Evolutionary conservation across 345 rosid species (phyloP).

Genomic region (Sapria himalayana): DNA sequence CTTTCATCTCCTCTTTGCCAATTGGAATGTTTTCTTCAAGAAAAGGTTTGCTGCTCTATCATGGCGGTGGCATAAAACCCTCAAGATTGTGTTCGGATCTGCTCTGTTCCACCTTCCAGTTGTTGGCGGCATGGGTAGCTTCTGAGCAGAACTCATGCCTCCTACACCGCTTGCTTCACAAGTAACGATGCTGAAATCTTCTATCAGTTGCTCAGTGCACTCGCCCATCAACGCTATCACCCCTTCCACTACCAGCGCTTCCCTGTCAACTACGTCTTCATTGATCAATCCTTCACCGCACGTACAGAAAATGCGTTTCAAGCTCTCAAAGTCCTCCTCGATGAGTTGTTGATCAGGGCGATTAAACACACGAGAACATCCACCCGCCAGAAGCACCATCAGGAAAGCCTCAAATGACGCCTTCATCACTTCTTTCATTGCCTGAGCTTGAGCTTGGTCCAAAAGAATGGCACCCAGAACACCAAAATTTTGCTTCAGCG

Average conservation of each 20-base stretch:
- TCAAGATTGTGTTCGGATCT: constrained; percentile 63
- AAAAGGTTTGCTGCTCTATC: constrained; percentile 46
- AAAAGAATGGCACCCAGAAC: constrained; percentile 49
- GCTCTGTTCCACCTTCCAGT: constrained; percentile 59
- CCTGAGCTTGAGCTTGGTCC: constrained; percentile 51
- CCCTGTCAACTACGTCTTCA: constrained; percentile 43
- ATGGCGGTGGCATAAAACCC: constrained; percentile 63
- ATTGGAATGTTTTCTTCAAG: constrained; percentile 48
- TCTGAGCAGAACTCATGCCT: constrained; percentile 25
- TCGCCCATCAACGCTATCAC: constrained; percentile 54
- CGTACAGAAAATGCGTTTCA: constrained; percentile 42
- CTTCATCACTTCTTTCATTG: constrained; percentile 59
- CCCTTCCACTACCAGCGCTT: constrained; percentile 57
- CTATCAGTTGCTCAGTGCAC: constrained; percentile 57
- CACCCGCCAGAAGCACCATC: constrained; percentile 82
- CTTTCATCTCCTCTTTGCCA: constrained; percentile 38
- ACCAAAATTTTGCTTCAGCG: constrained; percentile 54
- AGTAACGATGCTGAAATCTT: constrained; percentile 44
- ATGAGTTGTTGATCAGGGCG: constrained; percentile 33
- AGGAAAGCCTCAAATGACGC: constrained; percentile 61
- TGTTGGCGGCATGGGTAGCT: constrained; percentile 60
- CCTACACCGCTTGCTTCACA: constrained; percentile 38
- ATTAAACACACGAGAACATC: constrained; percentile 29
- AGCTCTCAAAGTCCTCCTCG: constrained; percentile 47
- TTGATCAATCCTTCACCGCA: constrained; percentile 61